Evolutionary conservation across 192 early-diverging fungal genomes (phyloP).

Genomic region (Coemansia sp.): DNA sequence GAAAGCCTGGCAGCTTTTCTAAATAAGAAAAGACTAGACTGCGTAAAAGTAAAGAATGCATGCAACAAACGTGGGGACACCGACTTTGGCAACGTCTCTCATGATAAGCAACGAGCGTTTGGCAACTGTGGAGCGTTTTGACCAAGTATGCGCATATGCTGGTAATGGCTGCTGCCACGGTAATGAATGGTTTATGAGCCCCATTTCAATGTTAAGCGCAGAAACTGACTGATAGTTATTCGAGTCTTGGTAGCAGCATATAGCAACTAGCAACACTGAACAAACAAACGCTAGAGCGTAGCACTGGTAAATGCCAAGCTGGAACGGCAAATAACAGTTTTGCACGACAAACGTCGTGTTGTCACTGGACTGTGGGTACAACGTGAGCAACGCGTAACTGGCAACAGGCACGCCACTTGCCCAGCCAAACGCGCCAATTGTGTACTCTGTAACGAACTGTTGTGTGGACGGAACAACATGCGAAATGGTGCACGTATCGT

Average conservation of each 20-base stretch:
- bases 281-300: constrained; percentile 20
- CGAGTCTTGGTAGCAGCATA: constrained; percentile 11
- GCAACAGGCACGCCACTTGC: constrained; percentile 59
- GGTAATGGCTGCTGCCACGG: neutral
- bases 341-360: constrained; percentile 39
- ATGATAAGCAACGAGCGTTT: constrained; percentile 7
- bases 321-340: constrained; percentile 68
- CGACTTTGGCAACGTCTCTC: constrained; percentile 19
- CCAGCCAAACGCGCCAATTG: constrained; percentile 65
- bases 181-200: neutral
- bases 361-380: constrained; percentile 11
- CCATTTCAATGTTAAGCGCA: neutral
- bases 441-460: constrained; percentile 48
- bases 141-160: neutral
- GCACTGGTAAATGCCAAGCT: constrained; percentile 60
- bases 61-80: constrained; percentile 10
- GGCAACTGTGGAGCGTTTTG: neutral
- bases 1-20: too few relatives aligned
- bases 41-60: constrained; percentile 19
- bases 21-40: neutral
- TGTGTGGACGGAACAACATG: constrained; percentile 27
- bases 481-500: constrained; percentile 78
- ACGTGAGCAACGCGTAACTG: constrained; percentile 58
- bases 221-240: neutral
- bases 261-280: constrained; percentile 11